phyloP scores from a whole-genome alignment of 2,329 filamentous ascomycete genomes.

The Chaetomium strumarium region DNA sequence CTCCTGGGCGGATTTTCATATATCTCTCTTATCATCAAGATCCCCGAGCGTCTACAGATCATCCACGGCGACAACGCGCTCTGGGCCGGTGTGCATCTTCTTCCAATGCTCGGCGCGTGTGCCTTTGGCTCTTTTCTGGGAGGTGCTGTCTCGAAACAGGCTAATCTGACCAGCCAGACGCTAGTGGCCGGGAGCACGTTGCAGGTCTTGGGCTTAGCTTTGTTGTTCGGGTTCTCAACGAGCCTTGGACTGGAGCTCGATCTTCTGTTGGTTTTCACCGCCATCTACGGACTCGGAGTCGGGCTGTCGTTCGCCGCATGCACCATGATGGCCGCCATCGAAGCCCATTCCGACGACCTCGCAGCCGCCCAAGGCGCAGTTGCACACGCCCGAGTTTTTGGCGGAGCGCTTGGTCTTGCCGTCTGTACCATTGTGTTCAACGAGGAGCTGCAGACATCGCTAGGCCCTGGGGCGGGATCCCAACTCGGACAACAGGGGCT shows the following conservation, averaged over 20 bases:
- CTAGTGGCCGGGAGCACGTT: constrained; percentile 44
- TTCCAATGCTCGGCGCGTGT: constrained; percentile 53
- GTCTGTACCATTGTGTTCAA: constrained; percentile 56
- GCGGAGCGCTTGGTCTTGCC: constrained; percentile 54
- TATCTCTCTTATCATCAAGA: constrained; percentile 50
- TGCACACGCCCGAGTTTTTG: constrained; percentile 54
- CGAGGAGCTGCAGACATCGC: constrained; percentile 30
- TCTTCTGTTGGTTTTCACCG: constrained; percentile 40
- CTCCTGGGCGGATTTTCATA: constrained; percentile 54
- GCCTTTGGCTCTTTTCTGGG: constrained; percentile 52
- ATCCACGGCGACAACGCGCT: constrained; percentile 49
- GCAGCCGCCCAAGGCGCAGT: constrained; percentile 55
- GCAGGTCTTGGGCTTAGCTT: constrained; percentile 46
- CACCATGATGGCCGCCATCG: constrained; percentile 52
- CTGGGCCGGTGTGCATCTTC: constrained; percentile 50
- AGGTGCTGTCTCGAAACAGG: constrained; percentile 47
- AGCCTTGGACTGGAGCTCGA: constrained; percentile 4
- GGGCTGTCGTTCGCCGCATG: constrained; percentile 52
- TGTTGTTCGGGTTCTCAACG: constrained; percentile 37
- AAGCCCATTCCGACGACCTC: constrained; percentile 43
- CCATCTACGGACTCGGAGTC: constrained; percentile 53
- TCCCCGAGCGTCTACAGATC: constrained; percentile 57
- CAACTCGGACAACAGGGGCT: constrained; percentile 6
- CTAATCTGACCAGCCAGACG: constrained; percentile 48
- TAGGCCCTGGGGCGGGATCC: constrained; percentile 4